Conservation (phyloP, 2,329 filamentous ascomycete species). For the Hymenoscyphus fructigenus region DNA sequence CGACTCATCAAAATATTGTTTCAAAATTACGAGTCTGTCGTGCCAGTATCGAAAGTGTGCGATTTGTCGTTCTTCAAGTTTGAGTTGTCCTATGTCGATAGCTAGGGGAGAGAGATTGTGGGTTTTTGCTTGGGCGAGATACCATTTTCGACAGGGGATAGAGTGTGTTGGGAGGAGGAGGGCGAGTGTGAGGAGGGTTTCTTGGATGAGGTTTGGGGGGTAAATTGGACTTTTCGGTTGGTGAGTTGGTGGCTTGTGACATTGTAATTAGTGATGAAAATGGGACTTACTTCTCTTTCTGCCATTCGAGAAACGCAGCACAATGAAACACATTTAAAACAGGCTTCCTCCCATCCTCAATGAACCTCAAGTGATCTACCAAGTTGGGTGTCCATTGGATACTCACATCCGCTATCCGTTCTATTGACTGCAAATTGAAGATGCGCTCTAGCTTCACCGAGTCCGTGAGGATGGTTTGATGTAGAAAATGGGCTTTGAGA, state of each 20-base stretch:
- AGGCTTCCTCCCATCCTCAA: constrained; percentile 41
- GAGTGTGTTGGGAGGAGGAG: constrained; percentile 39
- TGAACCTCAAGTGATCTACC: constrained; percentile 42
- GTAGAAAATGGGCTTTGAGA: constrained; percentile 10
- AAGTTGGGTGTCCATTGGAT: constrained; percentile 42
- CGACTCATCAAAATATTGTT: constrained; percentile 43
- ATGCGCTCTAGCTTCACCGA: constrained; percentile 24
- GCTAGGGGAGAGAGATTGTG: constrained; percentile 34
- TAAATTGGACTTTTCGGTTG: constrained; percentile 29
- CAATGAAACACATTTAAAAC: constrained; percentile 43
- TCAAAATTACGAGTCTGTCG: constrained; percentile 44
- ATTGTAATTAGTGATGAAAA: too few species aligned
- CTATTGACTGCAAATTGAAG: constrained; percentile 31
- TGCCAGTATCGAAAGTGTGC: constrained; percentile 43
- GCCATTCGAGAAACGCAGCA: constrained; percentile 39
- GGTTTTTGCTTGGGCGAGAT: constrained; percentile 17
- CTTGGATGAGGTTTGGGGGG: constrained; percentile 36
- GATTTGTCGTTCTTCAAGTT: constrained; percentile 37
- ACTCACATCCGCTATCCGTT: constrained; percentile 40
- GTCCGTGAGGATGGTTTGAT: constrained; percentile 6
- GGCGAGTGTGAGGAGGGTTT: constrained; percentile 40
- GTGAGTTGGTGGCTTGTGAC: too few species aligned
- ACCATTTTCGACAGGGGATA: constrained; percentile 27
- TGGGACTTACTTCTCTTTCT: constrained; percentile 21
- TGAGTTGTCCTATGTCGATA: constrained; percentile 35